Evolutionary conservation across 1,284 basidiomycete genomes (phyloP).

Genomic region (Cronartium quercuum): DNA sequence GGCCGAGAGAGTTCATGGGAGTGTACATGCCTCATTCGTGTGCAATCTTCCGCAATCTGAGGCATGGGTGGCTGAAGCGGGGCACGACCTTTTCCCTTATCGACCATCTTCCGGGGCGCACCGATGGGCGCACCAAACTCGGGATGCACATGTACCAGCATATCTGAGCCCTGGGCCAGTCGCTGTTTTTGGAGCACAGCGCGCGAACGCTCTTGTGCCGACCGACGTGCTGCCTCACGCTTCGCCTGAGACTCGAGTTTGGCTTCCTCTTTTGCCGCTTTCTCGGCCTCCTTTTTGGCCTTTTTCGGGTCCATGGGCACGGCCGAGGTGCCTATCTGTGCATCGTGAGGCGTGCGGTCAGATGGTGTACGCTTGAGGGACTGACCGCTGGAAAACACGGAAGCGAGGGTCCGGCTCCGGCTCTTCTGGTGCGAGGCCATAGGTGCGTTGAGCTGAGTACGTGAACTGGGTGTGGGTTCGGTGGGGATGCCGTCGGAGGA

Average conservation of each 20-base stretch:
- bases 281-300: slow-evolving; percentile 82
- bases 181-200: slow-evolving; percentile 87
- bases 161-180: slow-evolving; percentile 32
- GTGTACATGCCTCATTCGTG: slow-evolving; percentile 13
- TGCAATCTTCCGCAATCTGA: slow-evolving; percentile 38
- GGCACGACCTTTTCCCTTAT: slow-evolving; percentile 38
- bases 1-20: background rate
- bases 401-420: slow-evolving; percentile 52
- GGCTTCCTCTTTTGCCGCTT: slow-evolving; percentile 75
- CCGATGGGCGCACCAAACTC: slow-evolving; percentile 36
- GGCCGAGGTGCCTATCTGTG: slow-evolving; percentile 49
- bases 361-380: slow-evolving; percentile 35
- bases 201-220: slow-evolving; percentile 71
- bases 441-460: slow-evolving; percentile 79
- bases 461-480: slow-evolving; percentile 8
- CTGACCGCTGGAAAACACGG: slow-evolving; percentile 33
- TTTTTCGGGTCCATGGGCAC: slow-evolving; percentile 67
- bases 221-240: slow-evolving; percentile 67
- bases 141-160: slow-evolving; percentile 30
- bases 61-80: slow-evolving; percentile 35
- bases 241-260: slow-evolving; percentile 57
- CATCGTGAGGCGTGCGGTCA: slow-evolving; percentile 3
- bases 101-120: slow-evolving; percentile 29
- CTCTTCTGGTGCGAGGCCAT: slow-evolving; percentile 56
- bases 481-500: slow-evolving; percentile 5